Conservation (phyloP, 176 grass and related monocot genomes). For the Carex myosuroides region DNA sequence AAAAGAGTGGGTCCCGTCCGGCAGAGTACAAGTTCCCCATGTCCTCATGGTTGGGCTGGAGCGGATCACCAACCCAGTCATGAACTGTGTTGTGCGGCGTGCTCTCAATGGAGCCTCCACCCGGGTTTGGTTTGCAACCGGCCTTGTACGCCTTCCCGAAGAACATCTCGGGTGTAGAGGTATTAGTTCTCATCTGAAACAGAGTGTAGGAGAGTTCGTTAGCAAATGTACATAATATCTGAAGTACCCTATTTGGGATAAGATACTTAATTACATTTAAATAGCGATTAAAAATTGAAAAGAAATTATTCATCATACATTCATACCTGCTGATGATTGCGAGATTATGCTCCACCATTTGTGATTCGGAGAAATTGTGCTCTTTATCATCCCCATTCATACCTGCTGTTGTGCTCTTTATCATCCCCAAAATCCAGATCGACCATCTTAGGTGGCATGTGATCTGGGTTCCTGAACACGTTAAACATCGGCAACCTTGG, state of each 20-base stretch:
- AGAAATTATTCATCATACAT: constrained; percentile 14
- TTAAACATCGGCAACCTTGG: constrained; percentile 18
- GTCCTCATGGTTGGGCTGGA: constrained; percentile 17
- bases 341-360: constrained; percentile 32
- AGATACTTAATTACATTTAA: no score
- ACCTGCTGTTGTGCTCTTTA: not conserved
- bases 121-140: not conserved
- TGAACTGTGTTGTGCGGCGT: constrained; percentile 36
- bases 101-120: constrained; percentile 24
- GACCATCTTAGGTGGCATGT: constrained; percentile 26
- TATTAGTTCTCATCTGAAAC: constrained; percentile 31
- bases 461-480: constrained; percentile 7
- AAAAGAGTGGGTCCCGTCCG: constrained; percentile 48
- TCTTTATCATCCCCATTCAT: no score
- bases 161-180: constrained; percentile 17
- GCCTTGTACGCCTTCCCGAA: constrained; percentile 32
- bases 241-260: no score
- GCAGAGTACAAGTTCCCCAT: constrained; percentile 51
- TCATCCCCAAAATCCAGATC: constrained; percentile 18
- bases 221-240: not conserved
- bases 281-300: not conserved
- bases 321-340: constrained; percentile 24
- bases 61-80: constrained; percentile 27
- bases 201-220: not conserved
- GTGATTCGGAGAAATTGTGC: constrained; percentile 12